Percentiles rank a stretch among this genome's conserved stretches.
phyloP scores from a whole-genome alignment of 495 filamentous ascomycete species.

The Hypomontagnella monticulosa region DNA sequence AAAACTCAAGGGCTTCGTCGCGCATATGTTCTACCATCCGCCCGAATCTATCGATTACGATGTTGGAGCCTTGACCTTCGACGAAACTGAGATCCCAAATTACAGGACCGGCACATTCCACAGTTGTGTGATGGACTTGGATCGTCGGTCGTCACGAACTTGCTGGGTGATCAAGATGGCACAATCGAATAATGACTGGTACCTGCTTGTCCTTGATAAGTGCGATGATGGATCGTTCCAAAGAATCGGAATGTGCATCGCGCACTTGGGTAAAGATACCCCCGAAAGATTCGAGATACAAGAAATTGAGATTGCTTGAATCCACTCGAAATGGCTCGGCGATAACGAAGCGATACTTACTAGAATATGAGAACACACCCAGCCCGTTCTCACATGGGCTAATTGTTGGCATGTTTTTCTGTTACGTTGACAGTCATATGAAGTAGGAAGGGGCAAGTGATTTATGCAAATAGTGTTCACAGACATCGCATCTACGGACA shows the following conservation, averaged over 20 bases:
- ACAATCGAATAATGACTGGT: slow-evolving; percentile 9
- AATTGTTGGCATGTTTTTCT: too few species aligned
- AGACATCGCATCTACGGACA: too few species aligned
- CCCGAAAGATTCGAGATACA: slow-evolving; percentile 19
- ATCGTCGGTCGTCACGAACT: slow-evolving; percentile 17
- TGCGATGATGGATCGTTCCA: slow-evolving; percentile 14
- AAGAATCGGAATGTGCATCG: slow-evolving; percentile 23
- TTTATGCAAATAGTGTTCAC: too few species aligned
- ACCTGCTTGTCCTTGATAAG: slow-evolving; percentile 25
- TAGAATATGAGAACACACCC: too few species aligned
- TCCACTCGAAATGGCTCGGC: too few species aligned
- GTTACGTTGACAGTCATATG: too few species aligned
- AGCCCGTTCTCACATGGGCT: too few species aligned
- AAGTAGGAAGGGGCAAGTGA: too few species aligned
- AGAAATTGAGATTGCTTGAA: slow-evolving; percentile 20
- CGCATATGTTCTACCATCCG: slow-evolving; percentile 29
- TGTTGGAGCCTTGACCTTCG: slow-evolving; percentile 25
- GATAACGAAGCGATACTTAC: too few species aligned
- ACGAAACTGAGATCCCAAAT: neutral
- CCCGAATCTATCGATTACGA: slow-evolving; percentile 7
- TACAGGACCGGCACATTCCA: neutral
- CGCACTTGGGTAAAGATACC: slow-evolving; percentile 8
- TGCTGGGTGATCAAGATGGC: slow-evolving; percentile 26
- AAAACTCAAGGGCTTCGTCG: slow-evolving; percentile 19
- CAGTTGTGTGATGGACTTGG: slow-evolving; percentile 31